Evolutionary conservation across 106 monocot genomes (phyloP).

Genomic region (Acorus calamus): DNA sequence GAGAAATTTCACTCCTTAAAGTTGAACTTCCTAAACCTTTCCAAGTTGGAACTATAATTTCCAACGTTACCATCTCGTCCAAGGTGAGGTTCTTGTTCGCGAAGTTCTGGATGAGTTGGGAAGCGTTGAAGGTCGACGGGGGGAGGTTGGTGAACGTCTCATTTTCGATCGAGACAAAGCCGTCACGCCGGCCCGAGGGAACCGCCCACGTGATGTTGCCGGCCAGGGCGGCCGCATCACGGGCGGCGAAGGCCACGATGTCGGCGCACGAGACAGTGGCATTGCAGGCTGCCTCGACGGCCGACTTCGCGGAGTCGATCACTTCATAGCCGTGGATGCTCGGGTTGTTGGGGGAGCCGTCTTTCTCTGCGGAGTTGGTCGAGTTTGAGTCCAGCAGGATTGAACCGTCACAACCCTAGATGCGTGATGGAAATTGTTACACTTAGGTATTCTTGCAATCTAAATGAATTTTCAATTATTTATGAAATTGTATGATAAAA

Average conservation of each 20-base stretch:
- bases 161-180: conserved; percentile 4
- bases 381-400: conserved; percentile 20
- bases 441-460: too few relatives aligned
- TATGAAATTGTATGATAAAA: too few relatives aligned
- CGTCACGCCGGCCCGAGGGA: conserved; percentile 22
- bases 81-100: conserved; percentile 9
- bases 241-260: conserved; percentile 27
- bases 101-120: conserved; percentile 6
- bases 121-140: conserved; percentile 4
- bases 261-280: conserved; percentile 31
- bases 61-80: conserved; percentile 3
- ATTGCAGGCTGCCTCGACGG: conserved; percentile 17
- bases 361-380: conserved; percentile 28
- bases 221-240: conserved; percentile 9
- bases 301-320: conserved; percentile 18
- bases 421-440: too few relatives aligned
- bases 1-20: too few relatives aligned
- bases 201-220: conserved; percentile 13
- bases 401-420: conserved; percentile 24
- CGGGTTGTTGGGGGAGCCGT: conserved; percentile 16
- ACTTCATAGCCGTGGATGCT: conserved; percentile 21
- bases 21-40: too few relatives aligned
- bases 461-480: too few relatives aligned
- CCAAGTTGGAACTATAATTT: too few relatives aligned
- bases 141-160: conserved; percentile 5